phyloP scores from a whole-genome alignment of 1,139 yeast genomes.

The Dujonia santamariae region DNA sequence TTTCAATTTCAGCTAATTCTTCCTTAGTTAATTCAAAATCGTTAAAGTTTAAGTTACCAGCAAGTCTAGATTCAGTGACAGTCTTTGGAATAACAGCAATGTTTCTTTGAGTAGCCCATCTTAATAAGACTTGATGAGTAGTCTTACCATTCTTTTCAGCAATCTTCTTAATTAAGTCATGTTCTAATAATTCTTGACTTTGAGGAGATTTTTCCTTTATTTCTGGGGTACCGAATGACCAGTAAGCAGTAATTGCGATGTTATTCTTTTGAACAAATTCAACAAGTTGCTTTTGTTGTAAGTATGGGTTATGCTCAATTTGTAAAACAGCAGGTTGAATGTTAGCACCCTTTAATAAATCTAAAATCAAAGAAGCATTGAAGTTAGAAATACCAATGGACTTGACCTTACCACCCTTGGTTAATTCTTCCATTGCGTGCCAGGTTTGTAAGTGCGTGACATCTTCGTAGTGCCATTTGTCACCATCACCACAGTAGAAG shows the following conservation, averaged over 20 bases:
- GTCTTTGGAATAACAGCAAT: constrained; percentile 77
- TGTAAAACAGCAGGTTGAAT: constrained; percentile 80
- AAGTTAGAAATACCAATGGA: constrained; percentile 86
- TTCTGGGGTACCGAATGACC: constrained; percentile 84
- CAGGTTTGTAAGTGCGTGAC: constrained; percentile 78
- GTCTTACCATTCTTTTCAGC: constrained; percentile 53
- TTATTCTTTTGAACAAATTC: constrained; percentile 59
- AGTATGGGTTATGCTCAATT: constrained; percentile 91
- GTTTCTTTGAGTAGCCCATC: constrained; percentile 81
- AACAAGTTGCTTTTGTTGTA: constrained; percentile 70
- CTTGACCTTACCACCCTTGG: constrained; percentile 59
- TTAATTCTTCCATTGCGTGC: constrained; percentile 67
- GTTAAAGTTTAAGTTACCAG: constrained; percentile 54
- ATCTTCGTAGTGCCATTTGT: constrained; percentile 56
- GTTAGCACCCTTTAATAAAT: constrained; percentile 66
- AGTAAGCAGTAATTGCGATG: constrained; percentile 77
- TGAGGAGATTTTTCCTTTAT: too few species aligned
- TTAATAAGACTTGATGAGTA: constrained; percentile 63
- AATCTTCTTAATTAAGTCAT: constrained; percentile 48
- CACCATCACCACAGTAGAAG: constrained; percentile 62
- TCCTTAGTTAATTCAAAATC: constrained; percentile 52
- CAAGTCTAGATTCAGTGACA: constrained; percentile 57
- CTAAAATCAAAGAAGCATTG: constrained; percentile 66
- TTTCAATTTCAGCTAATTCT: constrained; percentile 51
- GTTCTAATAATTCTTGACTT: constrained; percentile 57